These are phyloP conservation scores for Colletotrichum limetticola DNA, from an alignment of 2,329 filamentous ascomycete species.

Conservation along the genomic window DNA sequence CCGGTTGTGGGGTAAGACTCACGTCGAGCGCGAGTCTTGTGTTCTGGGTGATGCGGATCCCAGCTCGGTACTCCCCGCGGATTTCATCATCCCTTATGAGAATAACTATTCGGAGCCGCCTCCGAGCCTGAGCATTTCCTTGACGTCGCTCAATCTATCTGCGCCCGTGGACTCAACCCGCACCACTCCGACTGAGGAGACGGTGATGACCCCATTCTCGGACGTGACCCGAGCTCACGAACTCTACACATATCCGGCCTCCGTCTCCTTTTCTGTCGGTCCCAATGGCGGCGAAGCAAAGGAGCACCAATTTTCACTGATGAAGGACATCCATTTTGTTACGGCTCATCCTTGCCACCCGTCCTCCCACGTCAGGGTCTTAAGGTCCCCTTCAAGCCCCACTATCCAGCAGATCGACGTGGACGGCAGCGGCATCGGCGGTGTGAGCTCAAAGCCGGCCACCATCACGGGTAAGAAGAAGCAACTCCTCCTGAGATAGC, in stretches of 20 bases:
- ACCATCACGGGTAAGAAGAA: constrained; percentile 56
- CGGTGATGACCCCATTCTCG: constrained; percentile 50
- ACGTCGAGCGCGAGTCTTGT: constrained; percentile 68
- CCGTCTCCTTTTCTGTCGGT: constrained; percentile 51
- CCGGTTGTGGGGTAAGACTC: constrained; percentile 69
- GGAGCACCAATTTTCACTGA: constrained; percentile 57
- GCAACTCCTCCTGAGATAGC: constrained; percentile 32
- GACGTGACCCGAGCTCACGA: constrained; percentile 45
- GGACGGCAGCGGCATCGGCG: constrained; percentile 54
- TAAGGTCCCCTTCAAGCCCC: constrained; percentile 69
- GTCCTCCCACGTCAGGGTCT: constrained; percentile 65
- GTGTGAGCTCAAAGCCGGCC: constrained; percentile 57
- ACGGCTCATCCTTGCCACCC: constrained; percentile 74
- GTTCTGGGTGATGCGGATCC: constrained; percentile 69
- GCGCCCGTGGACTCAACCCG: constrained; percentile 55
- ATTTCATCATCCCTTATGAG: constrained; percentile 71
- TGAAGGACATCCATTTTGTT: constrained; percentile 72
- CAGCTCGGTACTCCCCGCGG: constrained; percentile 65
- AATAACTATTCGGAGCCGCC: constrained; percentile 61
- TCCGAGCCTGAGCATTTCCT: constrained; percentile 58
- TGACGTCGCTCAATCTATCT: constrained; percentile 63
- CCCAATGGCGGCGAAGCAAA: constrained; percentile 52
- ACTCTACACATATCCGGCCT: constrained; percentile 52
- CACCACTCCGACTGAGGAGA: constrained; percentile 56
- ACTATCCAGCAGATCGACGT: constrained; percentile 68